These are phyloP conservation scores for Lithohypha guttulata DNA, from an alignment of 2,329 filamentous ascomycete species.

Conservation along the genomic window DNA sequence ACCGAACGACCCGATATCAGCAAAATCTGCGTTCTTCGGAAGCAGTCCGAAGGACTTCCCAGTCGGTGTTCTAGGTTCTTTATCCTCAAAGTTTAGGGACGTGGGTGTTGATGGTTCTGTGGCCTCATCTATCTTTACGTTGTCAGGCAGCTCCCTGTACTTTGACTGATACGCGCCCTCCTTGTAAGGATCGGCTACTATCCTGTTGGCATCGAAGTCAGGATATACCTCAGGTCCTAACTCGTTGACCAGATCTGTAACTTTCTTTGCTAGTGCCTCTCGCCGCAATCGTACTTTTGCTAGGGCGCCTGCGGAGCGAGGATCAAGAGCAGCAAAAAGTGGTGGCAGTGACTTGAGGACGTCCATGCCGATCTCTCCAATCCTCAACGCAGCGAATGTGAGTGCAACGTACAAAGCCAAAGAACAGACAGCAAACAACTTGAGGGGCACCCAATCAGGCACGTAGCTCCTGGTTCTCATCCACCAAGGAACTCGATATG, in stretches of 20 bases:
- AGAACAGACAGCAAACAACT: conserved; percentile 61
- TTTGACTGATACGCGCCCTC: conserved; percentile 24
- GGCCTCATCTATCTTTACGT: conserved; percentile 24
- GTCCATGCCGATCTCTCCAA: conserved; percentile 98
- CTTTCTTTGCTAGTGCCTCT: conserved; percentile 63
- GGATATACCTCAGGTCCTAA: conserved; percentile 92
- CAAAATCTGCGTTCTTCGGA: conserved; percentile 86
- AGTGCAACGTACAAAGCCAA: conserved; percentile 75
- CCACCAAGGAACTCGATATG: conserved; percentile 69
- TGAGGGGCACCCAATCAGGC: conserved; percentile 69
- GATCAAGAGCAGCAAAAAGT: conserved; percentile 72
- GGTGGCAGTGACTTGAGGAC: conserved; percentile 91
- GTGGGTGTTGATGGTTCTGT: conserved; percentile 23
- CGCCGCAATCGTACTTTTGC: conserved; percentile 64
- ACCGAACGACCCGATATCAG: conserved; percentile 74
- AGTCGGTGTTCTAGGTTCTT: conserved; percentile 15
- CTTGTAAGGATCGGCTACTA: conserved; percentile 47
- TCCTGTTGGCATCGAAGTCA: conserved; percentile 74
- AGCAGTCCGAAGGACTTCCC: conserved; percentile 37
- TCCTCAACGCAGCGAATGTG: conserved; percentile 85
- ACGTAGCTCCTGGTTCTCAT: conserved; percentile 54
- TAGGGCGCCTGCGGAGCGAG: conserved; percentile 73
- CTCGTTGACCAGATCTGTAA: conserved; percentile 88
- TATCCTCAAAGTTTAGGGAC: conserved; percentile 21
- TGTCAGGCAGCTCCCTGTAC: conserved; percentile 18